A percentile compares a stretch with the other conserved stretches of the same genome.
These are phyloP conservation scores for Austroboletus niveus DNA, from an alignment of 1,284 basidiomycete species.

Conservation along the genomic window DNA sequence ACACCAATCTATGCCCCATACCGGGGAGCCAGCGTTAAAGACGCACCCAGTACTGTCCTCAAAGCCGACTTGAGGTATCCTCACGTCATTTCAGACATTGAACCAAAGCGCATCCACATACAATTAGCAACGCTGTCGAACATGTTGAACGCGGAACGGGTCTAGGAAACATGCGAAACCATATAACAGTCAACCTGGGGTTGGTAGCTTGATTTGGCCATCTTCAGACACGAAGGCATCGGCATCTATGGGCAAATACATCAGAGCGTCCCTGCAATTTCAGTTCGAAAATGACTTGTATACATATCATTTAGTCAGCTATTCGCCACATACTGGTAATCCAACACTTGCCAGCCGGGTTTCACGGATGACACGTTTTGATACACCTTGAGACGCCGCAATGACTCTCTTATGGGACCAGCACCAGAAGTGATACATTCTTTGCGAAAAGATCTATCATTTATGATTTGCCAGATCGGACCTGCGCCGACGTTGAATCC, in stretches of 20 bases:
- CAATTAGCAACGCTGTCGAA: conserved; percentile 58
- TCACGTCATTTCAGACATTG: background rate
- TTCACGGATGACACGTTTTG: conserved; percentile 38
- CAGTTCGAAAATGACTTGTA: conserved; percentile 2
- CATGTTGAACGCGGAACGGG: conserved; percentile 46
- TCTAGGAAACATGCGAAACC: conserved; percentile 57
- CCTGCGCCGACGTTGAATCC: conserved; percentile 70
- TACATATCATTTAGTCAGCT: background rate
- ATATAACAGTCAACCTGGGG: conserved; percentile 59
- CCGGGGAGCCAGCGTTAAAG: conserved; percentile 81
- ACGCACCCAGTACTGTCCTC: conserved; percentile 50
- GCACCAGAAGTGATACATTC: conserved; percentile 43
- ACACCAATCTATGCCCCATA: conserved; percentile 90
- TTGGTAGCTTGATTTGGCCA: conserved; percentile 44
- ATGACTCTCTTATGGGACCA: conserved; percentile 41
- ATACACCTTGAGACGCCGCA: conserved; percentile 59
- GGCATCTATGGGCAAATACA: conserved; percentile 56
- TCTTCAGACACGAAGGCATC: conserved; percentile 40
- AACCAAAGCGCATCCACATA: conserved; percentile 47
- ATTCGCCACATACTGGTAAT: conserved; percentile 44
- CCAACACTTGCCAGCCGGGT: conserved; percentile 46
- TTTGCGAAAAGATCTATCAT: conserved; percentile 76
- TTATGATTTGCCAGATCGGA: conserved; percentile 68
- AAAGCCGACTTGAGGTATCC: conserved; percentile 37
- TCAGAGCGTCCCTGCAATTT: conserved; percentile 47